Conservation (phyloP, 805 yeast species). For the Candida methanosorbosa region DNA sequence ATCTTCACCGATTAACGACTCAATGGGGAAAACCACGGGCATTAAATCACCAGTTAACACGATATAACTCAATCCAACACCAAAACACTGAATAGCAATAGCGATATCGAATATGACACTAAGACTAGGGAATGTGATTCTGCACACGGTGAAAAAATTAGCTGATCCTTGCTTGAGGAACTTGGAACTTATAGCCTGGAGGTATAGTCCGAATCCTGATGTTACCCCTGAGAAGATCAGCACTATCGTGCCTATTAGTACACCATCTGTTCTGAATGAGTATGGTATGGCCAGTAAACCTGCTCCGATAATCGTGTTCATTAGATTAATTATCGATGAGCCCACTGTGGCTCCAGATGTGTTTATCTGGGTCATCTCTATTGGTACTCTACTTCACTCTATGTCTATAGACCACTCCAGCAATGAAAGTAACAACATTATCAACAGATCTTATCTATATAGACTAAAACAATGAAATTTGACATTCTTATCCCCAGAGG, state of each 20-base stretch:
- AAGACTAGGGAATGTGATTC: slow-evolving; percentile 62
- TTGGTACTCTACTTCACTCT: too few species aligned
- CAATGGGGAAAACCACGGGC: slow-evolving; percentile 42
- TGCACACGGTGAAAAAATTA: slow-evolving; percentile 64
- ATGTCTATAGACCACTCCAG: too few species aligned
- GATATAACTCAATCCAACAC: slow-evolving; percentile 63
- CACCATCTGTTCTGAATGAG: slow-evolving; percentile 62
- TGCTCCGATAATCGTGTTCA: slow-evolving; percentile 76
- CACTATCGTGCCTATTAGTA: slow-evolving; percentile 46
- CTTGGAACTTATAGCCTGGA: slow-evolving; percentile 52
- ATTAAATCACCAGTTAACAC: slow-evolving; percentile 72
- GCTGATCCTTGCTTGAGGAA: slow-evolving; percentile 52
- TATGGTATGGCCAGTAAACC: slow-evolving; percentile 72
- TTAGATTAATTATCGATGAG: slow-evolving; percentile 58
- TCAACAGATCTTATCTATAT: too few species aligned
- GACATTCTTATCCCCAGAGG: too few species aligned
- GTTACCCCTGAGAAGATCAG: slow-evolving; percentile 55
- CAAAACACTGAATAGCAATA: slow-evolving; percentile 71
- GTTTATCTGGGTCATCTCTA: slow-evolving; percentile 5
- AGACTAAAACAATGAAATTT: too few species aligned
- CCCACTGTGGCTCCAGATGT: slow-evolving; percentile 44
- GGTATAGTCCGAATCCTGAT: slow-evolving; percentile 58
- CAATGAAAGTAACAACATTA: too few species aligned
- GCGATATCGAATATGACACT: slow-evolving; percentile 67
- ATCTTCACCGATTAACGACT: slow-evolving; percentile 17